These are phyloP conservation scores for Solanum pinnatisectum DNA, from an alignment of 257 asterid species.

Conservation along the genomic window DNA sequence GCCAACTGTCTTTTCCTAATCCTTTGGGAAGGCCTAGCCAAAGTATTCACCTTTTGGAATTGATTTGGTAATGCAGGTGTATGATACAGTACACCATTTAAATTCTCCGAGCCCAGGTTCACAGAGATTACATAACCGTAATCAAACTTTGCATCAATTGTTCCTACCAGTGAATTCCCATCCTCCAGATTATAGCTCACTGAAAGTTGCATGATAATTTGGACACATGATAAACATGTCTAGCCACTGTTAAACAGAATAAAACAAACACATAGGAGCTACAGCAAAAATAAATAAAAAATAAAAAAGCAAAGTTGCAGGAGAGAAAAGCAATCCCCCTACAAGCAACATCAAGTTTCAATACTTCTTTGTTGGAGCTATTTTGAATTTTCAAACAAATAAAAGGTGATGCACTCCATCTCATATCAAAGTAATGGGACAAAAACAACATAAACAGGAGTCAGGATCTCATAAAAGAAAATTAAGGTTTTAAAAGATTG, in stretches of 20 bases:
- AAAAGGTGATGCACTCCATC: neutral
- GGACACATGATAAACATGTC: neutral
- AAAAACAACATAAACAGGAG: neutral
- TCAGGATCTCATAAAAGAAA: neutral
- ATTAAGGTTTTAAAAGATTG: neutral
- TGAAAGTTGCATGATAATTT: conserved; percentile 19
- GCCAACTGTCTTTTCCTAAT: conserved; percentile 42
- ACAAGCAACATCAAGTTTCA: neutral
- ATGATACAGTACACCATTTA: conserved; percentile 83
- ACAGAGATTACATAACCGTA: conserved; percentile 74
- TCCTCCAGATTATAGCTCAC: conserved; percentile 39
- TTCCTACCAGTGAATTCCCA: conserved; percentile 57
- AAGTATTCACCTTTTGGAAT: conserved; percentile 20
- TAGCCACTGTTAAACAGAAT: neutral
- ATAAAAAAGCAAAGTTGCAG: neutral
- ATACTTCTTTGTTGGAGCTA: neutral
- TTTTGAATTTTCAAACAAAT: neutral
- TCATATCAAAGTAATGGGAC: neutral
- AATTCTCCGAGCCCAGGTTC: conserved; percentile 51
- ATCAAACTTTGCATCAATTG: conserved; percentile 86
- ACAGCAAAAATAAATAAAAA: neutral
- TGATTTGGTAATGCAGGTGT: conserved; percentile 23
- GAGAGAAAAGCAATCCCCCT: neutral
- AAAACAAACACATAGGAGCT: neutral
- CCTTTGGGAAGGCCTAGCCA: conserved; percentile 21